Conservation (phyloP, 129 eudicot species). For the Chrysanthemum makinoi region DNA sequence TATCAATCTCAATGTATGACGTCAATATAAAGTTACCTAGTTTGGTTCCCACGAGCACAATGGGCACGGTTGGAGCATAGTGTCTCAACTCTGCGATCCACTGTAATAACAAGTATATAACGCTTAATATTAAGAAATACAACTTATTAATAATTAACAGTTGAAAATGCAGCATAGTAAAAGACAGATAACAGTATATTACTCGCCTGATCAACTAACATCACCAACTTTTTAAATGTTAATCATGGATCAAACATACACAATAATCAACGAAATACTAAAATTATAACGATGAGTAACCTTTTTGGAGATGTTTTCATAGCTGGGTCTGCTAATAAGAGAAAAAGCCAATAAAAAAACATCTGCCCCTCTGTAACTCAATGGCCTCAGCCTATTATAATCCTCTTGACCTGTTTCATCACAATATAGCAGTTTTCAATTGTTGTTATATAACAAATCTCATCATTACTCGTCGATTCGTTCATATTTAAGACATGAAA, state of each 20-base stretch:
- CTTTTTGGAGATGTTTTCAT: conserved; percentile 83
- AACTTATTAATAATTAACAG: neutral
- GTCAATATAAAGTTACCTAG: conserved; percentile 39
- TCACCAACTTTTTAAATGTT: too few species aligned
- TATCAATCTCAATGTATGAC: too few species aligned
- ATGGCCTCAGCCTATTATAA: conserved; percentile 81
- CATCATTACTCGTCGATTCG: too few species aligned
- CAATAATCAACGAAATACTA: neutral
- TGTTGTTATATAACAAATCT: too few species aligned
- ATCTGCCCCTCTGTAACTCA: conserved; percentile 92
- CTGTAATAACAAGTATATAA: conserved; percentile 18
- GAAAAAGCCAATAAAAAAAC: conserved; percentile 76
- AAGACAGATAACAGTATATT: too few species aligned
- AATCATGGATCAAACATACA: neutral
- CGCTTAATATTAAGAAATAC: neutral
- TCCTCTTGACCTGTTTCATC: conserved; percentile 73
- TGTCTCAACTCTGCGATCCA: conserved; percentile 81
- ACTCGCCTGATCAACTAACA: too few species aligned
- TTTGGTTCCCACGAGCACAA: conserved; percentile 81
- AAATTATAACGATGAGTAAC: conserved; percentile 24
- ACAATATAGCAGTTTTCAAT: neutral
- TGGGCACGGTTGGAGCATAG: conserved; percentile 77
- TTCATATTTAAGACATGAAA: too few species aligned
- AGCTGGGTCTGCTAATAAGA: conserved; percentile 80
- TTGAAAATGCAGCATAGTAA: neutral